Conservation (phyloP, 495 filamentous ascomycete genomes). For the Schizothecium vesticola region DNA sequence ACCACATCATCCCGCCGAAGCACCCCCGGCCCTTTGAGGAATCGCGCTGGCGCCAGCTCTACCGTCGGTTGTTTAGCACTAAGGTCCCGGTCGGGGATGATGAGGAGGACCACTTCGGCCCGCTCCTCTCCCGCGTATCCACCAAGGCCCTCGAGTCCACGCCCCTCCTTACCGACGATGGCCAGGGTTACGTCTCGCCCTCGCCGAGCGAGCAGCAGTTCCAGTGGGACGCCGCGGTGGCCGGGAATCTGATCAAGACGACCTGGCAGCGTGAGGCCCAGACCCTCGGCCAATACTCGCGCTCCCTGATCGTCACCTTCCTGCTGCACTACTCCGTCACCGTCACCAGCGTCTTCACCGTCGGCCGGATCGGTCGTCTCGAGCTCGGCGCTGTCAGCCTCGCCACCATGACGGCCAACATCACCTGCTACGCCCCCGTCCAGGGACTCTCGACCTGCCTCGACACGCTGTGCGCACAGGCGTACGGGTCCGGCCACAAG, state of each 20-base stretch:
- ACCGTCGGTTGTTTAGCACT: constrained; percentile 41
- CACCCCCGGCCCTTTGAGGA: constrained; percentile 33
- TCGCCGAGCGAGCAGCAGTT: constrained; percentile 30
- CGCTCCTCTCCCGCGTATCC: constrained; percentile 6
- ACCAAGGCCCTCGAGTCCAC: constrained; percentile 34
- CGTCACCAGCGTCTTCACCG: constrained; percentile 61
- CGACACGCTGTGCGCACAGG: constrained; percentile 70
- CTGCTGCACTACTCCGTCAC: constrained; percentile 68
- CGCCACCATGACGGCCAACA: constrained; percentile 67
- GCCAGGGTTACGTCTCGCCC: constrained; percentile 11
- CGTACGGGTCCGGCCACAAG: constrained; percentile 64
- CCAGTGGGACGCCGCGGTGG: constrained; percentile 72
- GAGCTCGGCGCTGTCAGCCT: constrained; percentile 62
- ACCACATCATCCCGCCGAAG: constrained; percentile 64
- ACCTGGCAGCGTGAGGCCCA: constrained; percentile 79
- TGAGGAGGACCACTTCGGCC: constrained; percentile 48
- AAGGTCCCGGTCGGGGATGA: constrained; percentile 39
- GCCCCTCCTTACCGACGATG: constrained; percentile 25
- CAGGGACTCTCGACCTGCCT: constrained; percentile 66
- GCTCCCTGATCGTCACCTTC: constrained; percentile 62
- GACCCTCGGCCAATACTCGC: constrained; percentile 53
- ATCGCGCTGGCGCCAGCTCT: constrained; percentile 25
- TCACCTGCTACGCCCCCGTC: constrained; percentile 65
- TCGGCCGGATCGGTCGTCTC: constrained; percentile 56
- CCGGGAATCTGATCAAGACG: constrained; percentile 67